These are phyloP conservation scores for Auriculariales sp. DNA, from an alignment of 768 basidiomycete species.

Conservation along the genomic window DNA sequence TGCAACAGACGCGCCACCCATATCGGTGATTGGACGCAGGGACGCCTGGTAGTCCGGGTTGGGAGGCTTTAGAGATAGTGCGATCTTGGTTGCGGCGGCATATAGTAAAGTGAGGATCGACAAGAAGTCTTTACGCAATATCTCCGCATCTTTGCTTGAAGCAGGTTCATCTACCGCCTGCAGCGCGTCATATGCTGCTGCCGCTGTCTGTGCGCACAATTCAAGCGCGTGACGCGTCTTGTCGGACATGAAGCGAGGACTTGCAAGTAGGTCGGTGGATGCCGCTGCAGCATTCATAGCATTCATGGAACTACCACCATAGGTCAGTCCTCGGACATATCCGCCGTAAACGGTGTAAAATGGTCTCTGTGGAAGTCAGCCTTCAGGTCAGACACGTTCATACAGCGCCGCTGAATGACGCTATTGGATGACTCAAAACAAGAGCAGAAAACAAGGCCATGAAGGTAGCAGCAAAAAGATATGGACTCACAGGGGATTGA, in stretches of 20 bases:
- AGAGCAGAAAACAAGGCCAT: no score
- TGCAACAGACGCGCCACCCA: constrained; percentile 31
- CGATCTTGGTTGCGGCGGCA: constrained; percentile 40
- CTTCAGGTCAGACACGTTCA: no score
- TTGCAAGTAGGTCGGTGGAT: not conserved
- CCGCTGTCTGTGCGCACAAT: no score
- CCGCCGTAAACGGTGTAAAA: no score
- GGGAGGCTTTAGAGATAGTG: constrained; percentile 47
- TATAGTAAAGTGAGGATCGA: constrained; percentile 46
- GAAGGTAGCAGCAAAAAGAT: no score
- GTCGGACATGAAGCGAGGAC: not conserved
- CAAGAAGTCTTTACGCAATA: constrained; percentile 40
- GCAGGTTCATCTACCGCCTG: no score
- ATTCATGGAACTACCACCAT: constrained; percentile 2
- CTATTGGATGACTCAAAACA: no score
- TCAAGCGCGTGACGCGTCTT: constrained; percentile 10
- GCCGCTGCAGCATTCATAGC: not conserved
- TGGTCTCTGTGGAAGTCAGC: no score
- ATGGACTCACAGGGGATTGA: no score
- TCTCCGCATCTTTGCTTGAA: constrained; percentile 16
- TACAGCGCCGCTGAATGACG: no score
- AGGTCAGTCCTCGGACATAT: not conserved
- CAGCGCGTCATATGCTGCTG: no score
- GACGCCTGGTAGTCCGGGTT: constrained; percentile 27
- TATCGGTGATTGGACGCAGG: constrained; percentile 35